These are phyloP conservation scores for Sparassis latifolia DNA, from an alignment of 1,284 basidiomycete species.

Conservation along the genomic window DNA sequence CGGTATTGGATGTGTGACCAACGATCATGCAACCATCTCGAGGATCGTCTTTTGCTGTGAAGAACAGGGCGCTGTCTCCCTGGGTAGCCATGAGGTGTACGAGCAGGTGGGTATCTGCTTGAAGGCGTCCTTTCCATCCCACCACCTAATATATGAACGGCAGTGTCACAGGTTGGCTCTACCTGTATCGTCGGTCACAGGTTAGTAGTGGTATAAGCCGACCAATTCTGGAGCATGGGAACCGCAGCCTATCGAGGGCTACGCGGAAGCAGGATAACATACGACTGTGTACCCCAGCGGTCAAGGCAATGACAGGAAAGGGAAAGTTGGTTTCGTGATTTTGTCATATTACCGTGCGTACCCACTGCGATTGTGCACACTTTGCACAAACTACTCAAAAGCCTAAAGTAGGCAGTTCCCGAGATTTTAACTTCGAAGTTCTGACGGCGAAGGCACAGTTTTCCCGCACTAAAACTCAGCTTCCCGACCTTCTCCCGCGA, in stretches of 20 bases:
- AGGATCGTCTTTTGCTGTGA: slow-evolving; percentile 62
- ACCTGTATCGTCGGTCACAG: background rate
- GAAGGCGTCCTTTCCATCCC: background rate
- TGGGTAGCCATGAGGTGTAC: slow-evolving; percentile 4
- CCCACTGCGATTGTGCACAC: no score
- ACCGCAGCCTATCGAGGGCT: slow-evolving; percentile 5
- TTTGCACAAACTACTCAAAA: no score
- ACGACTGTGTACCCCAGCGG: no score
- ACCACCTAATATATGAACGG: slow-evolving; percentile 2
- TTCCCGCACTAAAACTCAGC: no score
- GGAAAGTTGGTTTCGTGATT: no score
- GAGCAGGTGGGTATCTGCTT: background rate
- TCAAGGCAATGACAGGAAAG: no score
- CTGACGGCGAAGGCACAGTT: no score
- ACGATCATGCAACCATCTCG: slow-evolving; percentile 55
- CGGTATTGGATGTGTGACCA: slow-evolving; percentile 26
- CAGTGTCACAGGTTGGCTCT: background rate
- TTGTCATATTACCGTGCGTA: no score
- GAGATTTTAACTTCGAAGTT: no score
- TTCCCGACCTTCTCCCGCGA: no score
- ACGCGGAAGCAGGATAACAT: background rate
- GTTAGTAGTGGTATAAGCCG: background rate
- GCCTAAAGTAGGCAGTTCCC: no score
- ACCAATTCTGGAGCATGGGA: slow-evolving; percentile 1
- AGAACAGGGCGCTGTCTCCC: slow-evolving; percentile 46